Evolutionary conservation across 441 rosid species (phyloP), one percentile per base, ranked within the genome.

Genomic region (Geranium incanum): DNA sequence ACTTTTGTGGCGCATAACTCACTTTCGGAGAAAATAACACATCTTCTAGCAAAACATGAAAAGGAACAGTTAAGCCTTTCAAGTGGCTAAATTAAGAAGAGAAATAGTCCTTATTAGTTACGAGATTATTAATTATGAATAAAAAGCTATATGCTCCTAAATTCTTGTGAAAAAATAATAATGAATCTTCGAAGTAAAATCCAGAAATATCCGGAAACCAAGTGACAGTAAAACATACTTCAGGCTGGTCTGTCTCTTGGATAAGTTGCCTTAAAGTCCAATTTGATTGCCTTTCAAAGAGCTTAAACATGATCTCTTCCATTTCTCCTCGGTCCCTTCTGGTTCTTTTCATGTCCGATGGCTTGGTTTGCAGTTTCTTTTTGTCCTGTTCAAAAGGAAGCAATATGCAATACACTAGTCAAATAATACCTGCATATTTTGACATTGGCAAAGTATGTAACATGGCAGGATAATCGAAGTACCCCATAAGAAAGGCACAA

Each of bases 241-340:
- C 93, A 48, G 93, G 93, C 68, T 86, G 93, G 68, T 86, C 89
- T 0, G 93, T 88, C 78, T 88, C 93, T 28, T 86, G 86, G 79
- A 88, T 85, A 65, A 88, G 86, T 41, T 70, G 86, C 71, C 85
- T 80, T 67, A 85, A 71, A 60, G 85, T 85, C 89, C 90, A 88
- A 71, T 88, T 85, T 3, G 86, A 63, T 76, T 88, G 90, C 77
- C 89, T 84, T 78, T 88, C 90, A 23, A 88, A 86, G 36, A 86
- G 89, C 82, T 86, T 88, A 67, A 88, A 86, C 89, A 86, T 86
- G 23, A 86, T 84, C 1, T 74, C 89, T 73, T 85, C 90, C 89
- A 86, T 85, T 80, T 88, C 93, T 66, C 88, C 83, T 23, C 89
- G 85, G 69, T 86, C 90, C 78, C 88, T 85, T 76, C 90, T 84